phyloP scores from a whole-genome alignment of 306 rosid genomes.

The Casuarina equisetifolia region DNA sequence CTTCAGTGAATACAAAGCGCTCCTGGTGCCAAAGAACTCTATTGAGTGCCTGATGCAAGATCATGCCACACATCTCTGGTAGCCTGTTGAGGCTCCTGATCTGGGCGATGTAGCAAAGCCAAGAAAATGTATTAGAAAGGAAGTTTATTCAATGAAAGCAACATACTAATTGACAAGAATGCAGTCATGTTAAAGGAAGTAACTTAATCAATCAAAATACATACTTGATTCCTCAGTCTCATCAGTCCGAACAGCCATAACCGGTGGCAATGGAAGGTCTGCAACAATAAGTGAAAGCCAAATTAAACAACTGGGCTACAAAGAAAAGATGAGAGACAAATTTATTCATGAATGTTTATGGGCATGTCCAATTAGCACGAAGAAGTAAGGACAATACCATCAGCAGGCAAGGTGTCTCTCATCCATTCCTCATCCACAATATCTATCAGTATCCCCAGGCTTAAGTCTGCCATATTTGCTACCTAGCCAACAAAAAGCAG shows the following conservation, averaged over 20 bases:
- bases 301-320: neutral
- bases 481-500: neutral
- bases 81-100: slow-evolving; percentile 51
- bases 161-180: neutral
- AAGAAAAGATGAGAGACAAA: neutral
- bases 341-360: neutral
- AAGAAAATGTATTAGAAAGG: neutral
- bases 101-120: slow-evolving; percentile 23
- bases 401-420: slow-evolving; percentile 14
- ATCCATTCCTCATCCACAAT: slow-evolving; percentile 16
- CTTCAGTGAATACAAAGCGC: neutral
- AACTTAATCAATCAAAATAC: neutral
- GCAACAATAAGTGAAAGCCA: neutral
- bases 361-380: neutral
- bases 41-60: slow-evolving; percentile 43
- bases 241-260: slow-evolving; percentile 1
- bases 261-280: slow-evolving; percentile 16
- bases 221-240: slow-evolving; percentile 9
- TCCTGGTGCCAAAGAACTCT: neutral
- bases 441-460: slow-evolving; percentile 8
- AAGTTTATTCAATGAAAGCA: neutral
- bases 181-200: neutral
- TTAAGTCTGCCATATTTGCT: slow-evolving; percentile 4
- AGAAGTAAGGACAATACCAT: neutral
- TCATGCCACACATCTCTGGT: slow-evolving; percentile 52